A percentile compares a stretch with the other conserved stretches of the same genome.
Evolutionary conservation across 139 green algal species (phyloP).

Genomic region (Chlorella vulgaris): DNA sequence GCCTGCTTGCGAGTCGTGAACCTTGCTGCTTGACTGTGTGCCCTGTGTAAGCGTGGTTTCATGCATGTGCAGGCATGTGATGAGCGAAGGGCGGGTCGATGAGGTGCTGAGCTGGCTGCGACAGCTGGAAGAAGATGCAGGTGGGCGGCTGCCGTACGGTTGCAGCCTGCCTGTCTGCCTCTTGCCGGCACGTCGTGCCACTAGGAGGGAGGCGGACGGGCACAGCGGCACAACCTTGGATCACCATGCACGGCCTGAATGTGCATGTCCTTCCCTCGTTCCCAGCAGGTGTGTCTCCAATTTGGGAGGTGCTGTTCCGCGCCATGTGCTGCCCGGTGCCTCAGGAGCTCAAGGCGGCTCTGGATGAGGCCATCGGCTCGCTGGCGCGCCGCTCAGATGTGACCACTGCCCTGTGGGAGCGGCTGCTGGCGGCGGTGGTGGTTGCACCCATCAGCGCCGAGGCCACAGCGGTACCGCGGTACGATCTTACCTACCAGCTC

Average conservation of each 20-base stretch:
- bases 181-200: no score
- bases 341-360: constrained; percentile 55
- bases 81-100: constrained; percentile 35
- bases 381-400: constrained; percentile 58
- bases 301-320: constrained; percentile 81
- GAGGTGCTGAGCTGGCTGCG: constrained; percentile 45
- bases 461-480: constrained; percentile 16
- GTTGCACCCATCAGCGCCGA: constrained; percentile 35
- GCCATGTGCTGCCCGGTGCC: constrained; percentile 83
- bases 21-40: no score
- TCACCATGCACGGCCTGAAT: not conserved
- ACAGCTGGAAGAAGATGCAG: constrained; percentile 47
- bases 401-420: constrained; percentile 60
- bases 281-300: constrained; percentile 41
- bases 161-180: not conserved
- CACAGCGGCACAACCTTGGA: no score
- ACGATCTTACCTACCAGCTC: constrained; percentile 72
- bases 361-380: constrained; percentile 60
- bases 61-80: constrained; percentile 35
- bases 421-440: constrained; percentile 64
- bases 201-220: no score
- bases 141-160: not conserved
- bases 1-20: not conserved
- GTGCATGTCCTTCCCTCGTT: not conserved
- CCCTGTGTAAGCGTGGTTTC: no score